Evolutionary conservation across 2,329 filamentous ascomycete genomes (phyloP).

Genomic region (Didymella glomerata): DNA sequence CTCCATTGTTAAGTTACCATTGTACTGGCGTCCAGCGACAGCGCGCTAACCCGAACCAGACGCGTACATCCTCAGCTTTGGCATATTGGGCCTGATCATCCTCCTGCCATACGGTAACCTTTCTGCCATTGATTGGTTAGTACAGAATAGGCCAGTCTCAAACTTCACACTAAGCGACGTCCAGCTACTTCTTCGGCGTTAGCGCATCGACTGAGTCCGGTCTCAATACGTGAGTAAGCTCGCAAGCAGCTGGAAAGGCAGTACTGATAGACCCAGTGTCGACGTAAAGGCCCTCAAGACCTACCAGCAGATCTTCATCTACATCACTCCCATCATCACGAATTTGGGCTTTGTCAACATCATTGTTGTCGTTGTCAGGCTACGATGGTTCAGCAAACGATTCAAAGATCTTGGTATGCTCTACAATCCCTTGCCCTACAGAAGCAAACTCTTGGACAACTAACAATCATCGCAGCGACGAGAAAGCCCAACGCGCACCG

Average conservation of each 20-base stretch:
- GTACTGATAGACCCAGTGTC: conserved; percentile 50
- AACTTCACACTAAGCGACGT: not conserved
- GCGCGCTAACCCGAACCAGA: conserved; percentile 38
- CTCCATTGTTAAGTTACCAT: conserved; percentile 30
- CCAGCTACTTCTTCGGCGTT: conserved; percentile 58
- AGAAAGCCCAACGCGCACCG: not conserved
- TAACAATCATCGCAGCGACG: not conserved
- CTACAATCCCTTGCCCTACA: not conserved
- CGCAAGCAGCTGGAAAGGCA: conserved; percentile 28
- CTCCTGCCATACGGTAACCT: conserved; percentile 54
- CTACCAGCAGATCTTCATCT: conserved; percentile 63
- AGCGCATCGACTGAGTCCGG: conserved; percentile 62
- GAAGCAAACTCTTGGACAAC: not conserved
- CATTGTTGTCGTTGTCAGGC: conserved; percentile 57
- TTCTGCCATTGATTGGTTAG: conserved; percentile 55
- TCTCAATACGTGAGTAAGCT: conserved; percentile 55
- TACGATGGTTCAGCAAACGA: conserved; percentile 60
- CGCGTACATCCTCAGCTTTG: conserved; percentile 52
- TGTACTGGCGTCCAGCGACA: not conserved
- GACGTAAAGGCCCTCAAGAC: conserved; percentile 60
- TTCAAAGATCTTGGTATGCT: conserved; percentile 50
- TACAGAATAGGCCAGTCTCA: not conserved
- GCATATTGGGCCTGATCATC: conserved; percentile 49
- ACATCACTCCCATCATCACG: conserved; percentile 59
- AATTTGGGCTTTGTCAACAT: conserved; percentile 62